These are phyloP conservation scores for Pisolithus albus DNA, from an alignment of 768 basidiomycete species.

Conservation along the genomic window DNA sequence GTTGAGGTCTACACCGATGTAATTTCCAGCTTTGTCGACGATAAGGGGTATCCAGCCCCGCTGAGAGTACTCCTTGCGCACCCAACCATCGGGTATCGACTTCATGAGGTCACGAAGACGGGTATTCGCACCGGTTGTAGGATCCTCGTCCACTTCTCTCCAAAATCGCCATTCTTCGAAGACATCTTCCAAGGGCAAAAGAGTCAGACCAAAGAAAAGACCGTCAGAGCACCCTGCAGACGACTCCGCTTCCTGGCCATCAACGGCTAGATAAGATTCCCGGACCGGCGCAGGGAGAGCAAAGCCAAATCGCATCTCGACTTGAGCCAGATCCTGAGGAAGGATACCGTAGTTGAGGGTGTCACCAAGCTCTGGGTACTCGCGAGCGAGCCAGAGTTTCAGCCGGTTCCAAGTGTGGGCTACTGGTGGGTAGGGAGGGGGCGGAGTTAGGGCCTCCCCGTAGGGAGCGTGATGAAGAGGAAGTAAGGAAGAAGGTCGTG, in stretches of 20 bases:
- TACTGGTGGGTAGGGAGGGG: conserved; percentile 66
- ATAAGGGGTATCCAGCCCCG: conserved; percentile 96
- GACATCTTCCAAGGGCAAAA: conserved; percentile 88
- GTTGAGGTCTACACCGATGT: conserved; percentile 91
- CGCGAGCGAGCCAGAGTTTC: conserved; percentile 69
- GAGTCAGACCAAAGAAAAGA: conserved; percentile 91
- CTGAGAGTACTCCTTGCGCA: conserved; percentile 84
- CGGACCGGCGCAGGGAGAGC: conserved; percentile 80
- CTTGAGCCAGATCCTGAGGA: conserved; percentile 67
- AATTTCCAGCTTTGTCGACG: conserved; percentile 91
- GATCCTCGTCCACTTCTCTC: conserved; percentile 89
- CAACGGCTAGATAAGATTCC: conserved; percentile 81
- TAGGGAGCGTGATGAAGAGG: conserved; percentile 58
- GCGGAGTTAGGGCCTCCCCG: conserved; percentile 32
- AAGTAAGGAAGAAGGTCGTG: conserved; percentile 52
- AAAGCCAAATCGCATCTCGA: conserved; percentile 82
- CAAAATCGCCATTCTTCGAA: conserved; percentile 95
- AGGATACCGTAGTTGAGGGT: conserved; percentile 90
- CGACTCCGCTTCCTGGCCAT: conserved; percentile 92
- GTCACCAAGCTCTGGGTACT: conserved; percentile 93
- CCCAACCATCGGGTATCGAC: conserved; percentile 85
- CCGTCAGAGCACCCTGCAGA: conserved; percentile 84
- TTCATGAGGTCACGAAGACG: conserved; percentile 71
- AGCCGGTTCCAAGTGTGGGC: conserved; percentile 78
- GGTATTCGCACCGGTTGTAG: conserved; percentile 73